Evolutionary conservation across 495 filamentous ascomycete genomes (phyloP).

Genomic region (Xylaria scruposa): DNA sequence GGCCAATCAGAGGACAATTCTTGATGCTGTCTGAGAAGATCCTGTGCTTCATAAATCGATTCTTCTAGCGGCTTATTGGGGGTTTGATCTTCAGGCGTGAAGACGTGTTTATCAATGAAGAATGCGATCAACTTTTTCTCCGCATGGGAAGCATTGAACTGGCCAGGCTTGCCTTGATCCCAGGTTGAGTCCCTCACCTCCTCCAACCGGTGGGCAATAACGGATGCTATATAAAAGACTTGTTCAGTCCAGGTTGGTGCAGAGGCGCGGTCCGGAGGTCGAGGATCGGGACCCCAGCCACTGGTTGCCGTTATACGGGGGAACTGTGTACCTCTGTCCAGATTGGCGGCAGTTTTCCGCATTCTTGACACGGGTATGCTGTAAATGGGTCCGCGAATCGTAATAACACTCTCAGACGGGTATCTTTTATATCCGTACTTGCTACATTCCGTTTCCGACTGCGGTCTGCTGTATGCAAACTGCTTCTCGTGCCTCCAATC

Average conservation of each 20-base stretch:
- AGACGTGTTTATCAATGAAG: slow-evolving; percentile 14
- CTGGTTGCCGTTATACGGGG: slow-evolving; percentile 1
- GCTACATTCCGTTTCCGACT: too few species aligned
- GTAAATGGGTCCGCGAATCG: background rate
- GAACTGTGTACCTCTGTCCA: background rate
- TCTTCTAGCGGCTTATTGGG: background rate
- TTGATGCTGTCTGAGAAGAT: background rate
- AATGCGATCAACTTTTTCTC: slow-evolving; percentile 14
- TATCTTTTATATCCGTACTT: background rate
- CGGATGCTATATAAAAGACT: background rate
- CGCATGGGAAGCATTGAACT: slow-evolving; percentile 6
- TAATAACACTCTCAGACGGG: background rate
- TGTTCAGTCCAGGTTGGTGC: background rate
- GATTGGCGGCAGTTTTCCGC: background rate
- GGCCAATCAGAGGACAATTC: background rate
- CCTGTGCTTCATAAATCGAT: background rate
- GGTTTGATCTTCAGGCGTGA: background rate
- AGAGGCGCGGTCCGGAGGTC: background rate
- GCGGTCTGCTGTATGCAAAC: too few species aligned
- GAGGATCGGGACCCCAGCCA: background rate
- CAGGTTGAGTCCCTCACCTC: too few species aligned
- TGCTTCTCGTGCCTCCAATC: background rate
- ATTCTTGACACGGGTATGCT: background rate
- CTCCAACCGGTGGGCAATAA: slow-evolving; percentile 1
- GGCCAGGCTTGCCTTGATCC: slow-evolving; percentile 6